Conservation (phyloP, 331 rosid genomes). For the Acacia concinna region DNA sequence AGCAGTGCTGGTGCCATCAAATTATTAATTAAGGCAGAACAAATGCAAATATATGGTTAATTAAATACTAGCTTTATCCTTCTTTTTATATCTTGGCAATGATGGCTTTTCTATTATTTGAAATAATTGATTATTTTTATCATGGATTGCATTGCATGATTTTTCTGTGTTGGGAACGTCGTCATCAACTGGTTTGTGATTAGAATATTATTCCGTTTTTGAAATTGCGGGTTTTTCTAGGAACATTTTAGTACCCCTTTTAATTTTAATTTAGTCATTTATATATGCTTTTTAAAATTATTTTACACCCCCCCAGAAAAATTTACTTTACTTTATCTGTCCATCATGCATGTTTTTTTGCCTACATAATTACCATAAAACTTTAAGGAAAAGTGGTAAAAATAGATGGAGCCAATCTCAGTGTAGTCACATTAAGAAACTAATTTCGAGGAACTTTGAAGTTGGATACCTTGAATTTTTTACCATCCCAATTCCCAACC, state of each 20-base stretch:
- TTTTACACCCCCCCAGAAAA: too few species aligned
- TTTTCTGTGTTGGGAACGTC: not conserved
- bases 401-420: not conserved
- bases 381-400: too few species aligned
- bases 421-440: not conserved
- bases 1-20: not conserved
- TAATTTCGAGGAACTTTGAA: not conserved
- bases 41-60: not conserved
- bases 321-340: not conserved
- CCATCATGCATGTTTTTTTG: not conserved
- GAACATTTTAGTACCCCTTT: not conserved
- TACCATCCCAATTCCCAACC: not conserved
- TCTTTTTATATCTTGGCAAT: not conserved
- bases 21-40: not conserved
- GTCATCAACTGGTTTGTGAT: not conserved
- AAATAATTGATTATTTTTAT: not conserved
- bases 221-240: not conserved
- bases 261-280: not conserved
- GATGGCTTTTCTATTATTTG: not conserved
- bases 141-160: not conserved
- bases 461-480: not conserved
- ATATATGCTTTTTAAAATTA: not conserved
- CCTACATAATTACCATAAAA: not conserved
- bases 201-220: not conserved
- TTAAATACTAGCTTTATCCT: not conserved